Percentiles rank a stretch among this genome's conserved stretches.
phyloP scores from a whole-genome alignment of 371 early-diverging fungal species.

The Mucor saturninus region DNA sequence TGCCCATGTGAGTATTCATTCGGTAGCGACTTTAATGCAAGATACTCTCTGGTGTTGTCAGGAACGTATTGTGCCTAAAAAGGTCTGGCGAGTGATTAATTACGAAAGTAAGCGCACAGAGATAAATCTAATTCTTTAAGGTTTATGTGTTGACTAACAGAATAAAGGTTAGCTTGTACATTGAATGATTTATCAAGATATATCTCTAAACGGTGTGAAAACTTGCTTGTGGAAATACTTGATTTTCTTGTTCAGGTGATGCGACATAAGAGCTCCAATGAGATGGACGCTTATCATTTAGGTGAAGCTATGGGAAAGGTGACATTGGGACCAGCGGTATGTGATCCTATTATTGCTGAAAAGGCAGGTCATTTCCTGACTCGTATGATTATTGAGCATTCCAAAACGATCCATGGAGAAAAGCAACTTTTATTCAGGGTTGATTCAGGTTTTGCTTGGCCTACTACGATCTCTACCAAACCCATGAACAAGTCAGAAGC shows the following conservation, averaged over 20 bases:
- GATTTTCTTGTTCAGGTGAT: constrained; percentile 50
- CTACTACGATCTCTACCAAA: background rate
- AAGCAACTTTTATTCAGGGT: constrained; percentile 24
- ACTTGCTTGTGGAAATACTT: constrained; percentile 41
- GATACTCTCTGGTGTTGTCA: constrained; percentile 51
- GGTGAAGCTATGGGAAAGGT: constrained; percentile 58
- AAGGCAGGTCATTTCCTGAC: constrained; percentile 51
- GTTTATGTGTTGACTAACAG: background rate
- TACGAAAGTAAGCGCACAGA: constrained; percentile 45
- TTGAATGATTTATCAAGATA: constrained; percentile 6
- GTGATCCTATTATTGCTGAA: constrained; percentile 52
- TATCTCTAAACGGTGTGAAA: constrained; percentile 29
- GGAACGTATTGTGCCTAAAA: constrained; percentile 49
- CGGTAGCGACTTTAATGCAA: constrained; percentile 56
- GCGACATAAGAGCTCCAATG: constrained; percentile 44
- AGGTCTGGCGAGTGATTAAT: constrained; percentile 50
- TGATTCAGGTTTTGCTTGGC: constrained; percentile 31
- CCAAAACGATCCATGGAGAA: constrained; percentile 36
- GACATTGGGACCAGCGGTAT: constrained; percentile 48
- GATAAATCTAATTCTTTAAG: background rate
- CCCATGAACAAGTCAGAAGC: constrained; percentile 44
- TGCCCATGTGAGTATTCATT: constrained; percentile 45
- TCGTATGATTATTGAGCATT: constrained; percentile 53
- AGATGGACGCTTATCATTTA: constrained; percentile 46
- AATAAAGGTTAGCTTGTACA: constrained; percentile 13